A percentile compares a stretch with the other conserved stretches of the same genome.
Evolutionary conservation across 176 grass and related monocot species (phyloP).

Genomic region (Musa troglodytarum): DNA sequence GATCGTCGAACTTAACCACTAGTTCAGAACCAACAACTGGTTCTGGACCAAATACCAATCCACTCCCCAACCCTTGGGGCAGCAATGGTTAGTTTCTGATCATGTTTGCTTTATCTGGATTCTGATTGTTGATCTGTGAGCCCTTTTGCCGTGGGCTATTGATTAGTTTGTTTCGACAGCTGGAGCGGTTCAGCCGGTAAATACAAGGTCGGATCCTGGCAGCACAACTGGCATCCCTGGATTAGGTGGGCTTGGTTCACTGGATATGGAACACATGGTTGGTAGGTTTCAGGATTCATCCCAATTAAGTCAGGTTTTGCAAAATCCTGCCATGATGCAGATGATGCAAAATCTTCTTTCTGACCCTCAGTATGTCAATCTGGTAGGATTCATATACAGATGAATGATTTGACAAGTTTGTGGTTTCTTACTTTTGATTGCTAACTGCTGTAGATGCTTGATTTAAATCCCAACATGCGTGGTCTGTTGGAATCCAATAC

Average conservation of each 20-base stretch:
- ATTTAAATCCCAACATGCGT: slow-evolving; percentile 61
- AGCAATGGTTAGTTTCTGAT: slow-evolving; percentile 48
- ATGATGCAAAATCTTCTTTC: slow-evolving; percentile 92
- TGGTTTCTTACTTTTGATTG: slow-evolving; percentile 15
- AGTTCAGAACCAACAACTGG: slow-evolving; percentile 46
- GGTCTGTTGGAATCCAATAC: slow-evolving; percentile 73
- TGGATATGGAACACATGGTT: slow-evolving; percentile 31
- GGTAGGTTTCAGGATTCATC: slow-evolving; percentile 51
- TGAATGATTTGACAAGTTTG: neutral
- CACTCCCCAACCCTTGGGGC: slow-evolving; percentile 90
- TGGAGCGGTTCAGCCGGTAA: slow-evolving; percentile 45
- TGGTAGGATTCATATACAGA: slow-evolving; percentile 31
- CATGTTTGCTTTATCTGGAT: neutral
- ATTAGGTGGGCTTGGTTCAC: slow-evolving; percentile 44
- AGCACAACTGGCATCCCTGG: slow-evolving; percentile 28
- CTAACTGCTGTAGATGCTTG: slow-evolving; percentile 54
- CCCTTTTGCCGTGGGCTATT: slow-evolving; percentile 19
- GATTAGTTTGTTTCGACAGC: slow-evolving; percentile 27
- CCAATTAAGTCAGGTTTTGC: slow-evolving; percentile 59
- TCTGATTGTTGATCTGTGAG: slow-evolving; percentile 1
- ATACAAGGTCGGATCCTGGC: slow-evolving; percentile 29
- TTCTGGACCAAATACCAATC: slow-evolving; percentile 81
- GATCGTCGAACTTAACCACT: slow-evolving; percentile 35
- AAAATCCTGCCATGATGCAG: slow-evolving; percentile 92
- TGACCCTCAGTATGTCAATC: slow-evolving; percentile 83